These are phyloP conservation scores for Pleurotus giganteus DNA, from an alignment of 768 basidiomycete species.

Conservation along the genomic window DNA sequence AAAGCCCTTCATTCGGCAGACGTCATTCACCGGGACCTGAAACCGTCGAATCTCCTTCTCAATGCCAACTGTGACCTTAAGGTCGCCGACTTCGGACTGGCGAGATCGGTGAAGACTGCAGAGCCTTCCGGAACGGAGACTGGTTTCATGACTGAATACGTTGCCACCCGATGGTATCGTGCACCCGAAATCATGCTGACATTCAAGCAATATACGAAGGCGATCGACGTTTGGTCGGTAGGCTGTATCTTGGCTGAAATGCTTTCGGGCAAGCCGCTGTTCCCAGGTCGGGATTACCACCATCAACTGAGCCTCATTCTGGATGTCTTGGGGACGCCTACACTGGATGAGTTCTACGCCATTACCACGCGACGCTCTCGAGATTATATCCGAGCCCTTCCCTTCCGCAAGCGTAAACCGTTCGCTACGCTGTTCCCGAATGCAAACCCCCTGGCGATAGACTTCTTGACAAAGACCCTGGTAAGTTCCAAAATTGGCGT, in stretches of 20 bases:
- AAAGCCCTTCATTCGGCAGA: conserved; percentile 96
- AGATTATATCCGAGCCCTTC: conserved; percentile 86
- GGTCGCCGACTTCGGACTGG: conserved; percentile 90
- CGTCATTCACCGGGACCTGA: conserved; percentile 93
- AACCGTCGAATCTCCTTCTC: conserved; percentile 91
- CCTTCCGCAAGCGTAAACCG: conserved; percentile 78
- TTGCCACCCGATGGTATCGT: conserved; percentile 96
- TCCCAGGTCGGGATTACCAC: conserved; percentile 96
- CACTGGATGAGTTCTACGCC: conserved; percentile 93
- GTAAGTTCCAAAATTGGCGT: conserved; percentile 39
- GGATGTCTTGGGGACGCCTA: conserved; percentile 89
- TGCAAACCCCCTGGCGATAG: conserved; percentile 63
- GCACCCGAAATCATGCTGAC: conserved; percentile 99
- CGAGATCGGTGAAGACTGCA: conserved; percentile 72
- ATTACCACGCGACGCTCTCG: conserved; percentile 77
- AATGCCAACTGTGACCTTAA: conserved; percentile 98
- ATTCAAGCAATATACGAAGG: conserved; percentile 91
- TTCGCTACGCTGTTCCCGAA: conserved; percentile 71
- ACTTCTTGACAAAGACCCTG: conserved; percentile 78
- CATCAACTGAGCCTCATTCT: conserved; percentile 92
- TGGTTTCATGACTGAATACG: conserved; percentile 86
- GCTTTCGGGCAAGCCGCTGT: conserved; percentile 88
- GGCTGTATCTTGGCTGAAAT: conserved; percentile 90
- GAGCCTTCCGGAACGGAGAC: conserved; percentile 63
- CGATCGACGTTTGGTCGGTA: conserved; percentile 86